Base-by-base conservation (phyloP, 2,329 filamentous ascomycete species). In the Elsinoe fawcettii region DNA sequence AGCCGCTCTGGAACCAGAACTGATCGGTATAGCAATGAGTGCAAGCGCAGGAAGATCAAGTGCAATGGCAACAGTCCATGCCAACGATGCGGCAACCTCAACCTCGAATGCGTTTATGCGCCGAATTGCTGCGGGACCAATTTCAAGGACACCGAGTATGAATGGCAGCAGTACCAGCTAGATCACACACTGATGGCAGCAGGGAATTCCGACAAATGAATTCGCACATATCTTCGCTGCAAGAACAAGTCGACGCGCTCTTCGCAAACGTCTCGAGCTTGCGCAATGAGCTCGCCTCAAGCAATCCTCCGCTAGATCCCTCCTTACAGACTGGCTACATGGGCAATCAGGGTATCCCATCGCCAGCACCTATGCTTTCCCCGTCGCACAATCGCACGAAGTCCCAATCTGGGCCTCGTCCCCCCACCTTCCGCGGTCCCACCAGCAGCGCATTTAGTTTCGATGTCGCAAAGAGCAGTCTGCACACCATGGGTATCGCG, bases 401-500 rank as follows among this genome's bases (percentile, higher is more conserved):
- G 60, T 61, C 59, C 60, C 11, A 59, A 58, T 9, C 58, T 62
- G n/a, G 36, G 43, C 27, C 55, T 68, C 73, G 30, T 67, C 70
- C 57, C 61, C 82, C 83, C 3, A 80, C 81, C 22, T 96, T 93
- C 67, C 85, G 88, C 58, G 91, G 90, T 0, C 89, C 90, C 1
- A 96, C 90, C 0, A 95, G 89, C 71, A 86, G 84, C 47, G 84
- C 86, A 1, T 96, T 91, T 71, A 91, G 87, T 63, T 81, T 96
- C 27, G 88, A 92, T 61, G 85, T 96, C 12, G 90, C 91, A 34
- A 91, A 90, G 69, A 88, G 82, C 55, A 95, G 90, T 51, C 78
- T 96, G 36, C 86, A 90, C 66, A 91, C 85, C 60, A 95, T 96
- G 88, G 90, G 90, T 3, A 93, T 95, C 66, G 84, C 83, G 25